These are phyloP conservation scores for Fimicolochytrium jonesii DNA, from an alignment of 192 early-diverging fungal genomes.

Conservation along the genomic window DNA sequence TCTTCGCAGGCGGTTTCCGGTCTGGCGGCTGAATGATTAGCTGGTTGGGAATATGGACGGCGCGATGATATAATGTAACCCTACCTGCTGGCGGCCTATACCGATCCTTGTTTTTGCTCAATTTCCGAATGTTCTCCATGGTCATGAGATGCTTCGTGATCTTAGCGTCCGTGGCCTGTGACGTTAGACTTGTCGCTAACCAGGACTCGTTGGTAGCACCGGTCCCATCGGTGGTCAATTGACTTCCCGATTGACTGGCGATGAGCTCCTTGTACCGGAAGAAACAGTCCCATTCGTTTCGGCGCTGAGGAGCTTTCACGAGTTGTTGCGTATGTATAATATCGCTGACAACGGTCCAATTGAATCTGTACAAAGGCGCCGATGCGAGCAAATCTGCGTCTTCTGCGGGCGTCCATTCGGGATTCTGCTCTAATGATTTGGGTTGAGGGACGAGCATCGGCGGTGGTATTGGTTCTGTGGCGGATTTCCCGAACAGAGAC, in stretches of 20 bases:
- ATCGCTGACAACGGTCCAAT: conserved; percentile 68
- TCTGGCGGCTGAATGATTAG: neutral
- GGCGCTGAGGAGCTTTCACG: conserved; percentile 39
- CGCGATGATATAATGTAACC: neutral
- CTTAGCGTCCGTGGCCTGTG: conserved; percentile 21
- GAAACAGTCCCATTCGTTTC: conserved; percentile 66
- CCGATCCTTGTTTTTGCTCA: conserved; percentile 54
- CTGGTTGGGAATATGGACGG: neutral
- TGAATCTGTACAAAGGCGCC: conserved; percentile 52
- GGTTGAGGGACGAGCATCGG: too few relatives aligned
- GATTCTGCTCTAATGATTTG: too few relatives aligned
- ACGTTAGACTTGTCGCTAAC: neutral
- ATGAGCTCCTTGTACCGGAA: conserved; percentile 38
- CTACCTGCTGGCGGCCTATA: conserved; percentile 30
- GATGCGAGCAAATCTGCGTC: conserved; percentile 48
- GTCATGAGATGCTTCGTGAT: conserved; percentile 49
- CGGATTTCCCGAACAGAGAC: too few relatives aligned
- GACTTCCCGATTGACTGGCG: neutral
- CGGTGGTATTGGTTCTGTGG: conserved; percentile 3
- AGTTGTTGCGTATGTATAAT: conserved; percentile 49
- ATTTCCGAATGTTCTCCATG: conserved; percentile 59
- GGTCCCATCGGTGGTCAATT: neutral
- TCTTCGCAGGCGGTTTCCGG: conserved; percentile 19
- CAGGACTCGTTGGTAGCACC: neutral
- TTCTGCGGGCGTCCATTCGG: conserved; percentile 42